Evolutionary conservation across 2,329 filamentous ascomycete species (phyloP), one percentile per base, ranked within the genome.

Genomic region (Tothia fuscella): DNA sequence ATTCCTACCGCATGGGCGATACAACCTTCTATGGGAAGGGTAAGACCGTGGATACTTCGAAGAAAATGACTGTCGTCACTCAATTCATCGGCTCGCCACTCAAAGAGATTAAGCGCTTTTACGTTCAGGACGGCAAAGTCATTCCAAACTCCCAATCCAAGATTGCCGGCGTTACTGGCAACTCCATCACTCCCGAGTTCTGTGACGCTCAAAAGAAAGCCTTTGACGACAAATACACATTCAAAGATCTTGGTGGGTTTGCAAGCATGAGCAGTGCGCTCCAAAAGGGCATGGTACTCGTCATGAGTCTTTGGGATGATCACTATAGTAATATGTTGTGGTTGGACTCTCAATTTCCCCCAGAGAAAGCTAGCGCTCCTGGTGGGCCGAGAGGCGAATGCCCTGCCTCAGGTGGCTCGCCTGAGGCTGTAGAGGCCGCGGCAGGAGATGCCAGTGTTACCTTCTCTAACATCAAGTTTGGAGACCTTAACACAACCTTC

Each of bases 291-390:
- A 77, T 80, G 72, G 76, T 79, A 28, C 66, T 82, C 12, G 76
- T 79, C 49, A 68, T 82, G 66, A 70, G 65, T 19, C 61, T 78
- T 45, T 74, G 70, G 69, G 74, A 81, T 54, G 79, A 83, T 62
- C 72, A 82, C 60, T 60, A 71, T 46, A 63, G 72, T 53, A 70
- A 79, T 62, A 84, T 85, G 79, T 71, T 80, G 53, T 85, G 81
- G 81, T 72, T 86, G 51, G 80, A 85, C 65, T 74, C 22, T 13
- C 14, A 25, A 25, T 14, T 10, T 10, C 35, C 35, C n/a, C 3
- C 13, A 3, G 35, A n/a, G 35, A 16, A 14, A 17, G 13, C 72
- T 46, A 71, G 64, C 56, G 54, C 51, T 45, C 57, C 54, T 13
- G 60, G 60, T 53, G 43, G 54, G 22, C 55, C 46, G 31, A 57